Conservation (phyloP, 2,329 filamentous ascomycete species). For the Curvularia lunata region DNA sequence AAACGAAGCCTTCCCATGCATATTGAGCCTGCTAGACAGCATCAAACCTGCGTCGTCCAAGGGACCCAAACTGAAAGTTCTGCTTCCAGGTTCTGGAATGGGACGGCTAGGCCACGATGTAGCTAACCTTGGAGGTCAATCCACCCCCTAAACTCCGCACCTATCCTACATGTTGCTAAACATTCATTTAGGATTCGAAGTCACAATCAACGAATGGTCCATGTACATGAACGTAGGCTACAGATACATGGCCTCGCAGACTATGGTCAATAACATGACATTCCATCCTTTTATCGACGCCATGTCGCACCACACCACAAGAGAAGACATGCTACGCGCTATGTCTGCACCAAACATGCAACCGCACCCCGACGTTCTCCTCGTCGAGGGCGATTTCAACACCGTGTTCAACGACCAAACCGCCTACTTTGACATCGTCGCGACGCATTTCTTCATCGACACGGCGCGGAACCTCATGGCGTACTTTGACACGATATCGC, state of each 20-base stretch:
- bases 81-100: constrained; percentile 62
- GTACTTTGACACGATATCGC: constrained; percentile 62
- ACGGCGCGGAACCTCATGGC: constrained; percentile 63
- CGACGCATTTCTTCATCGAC: constrained; percentile 68
- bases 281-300: constrained; percentile 62
- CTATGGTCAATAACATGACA: constrained; percentile 27
- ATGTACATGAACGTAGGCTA: constrained; percentile 64
- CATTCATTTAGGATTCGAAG: constrained; percentile 53
- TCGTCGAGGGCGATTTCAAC: constrained; percentile 65
- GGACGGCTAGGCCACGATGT: constrained; percentile 62
- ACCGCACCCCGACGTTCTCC: constrained; percentile 50
- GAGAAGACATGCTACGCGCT: constrained; percentile 55
- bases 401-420: constrained; percentile 43
- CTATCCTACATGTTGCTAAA: background rate
- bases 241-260: constrained; percentile 54
- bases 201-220: constrained; percentile 65
- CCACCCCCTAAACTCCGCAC: accelerated
- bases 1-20: constrained; percentile 47
- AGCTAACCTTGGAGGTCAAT: constrained; percentile 50
- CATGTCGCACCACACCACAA: constrained; percentile 63
- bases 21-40: constrained; percentile 35
- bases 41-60: background rate
- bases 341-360: constrained; percentile 54
- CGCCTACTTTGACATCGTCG: constrained; percentile 55
- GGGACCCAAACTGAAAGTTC: constrained; percentile 45